Evolutionary conservation across 2,329 filamentous ascomycete species (phyloP), one percentile per base, ranked within the genome.

Genomic region (Scolecobasidium constrictum): DNA sequence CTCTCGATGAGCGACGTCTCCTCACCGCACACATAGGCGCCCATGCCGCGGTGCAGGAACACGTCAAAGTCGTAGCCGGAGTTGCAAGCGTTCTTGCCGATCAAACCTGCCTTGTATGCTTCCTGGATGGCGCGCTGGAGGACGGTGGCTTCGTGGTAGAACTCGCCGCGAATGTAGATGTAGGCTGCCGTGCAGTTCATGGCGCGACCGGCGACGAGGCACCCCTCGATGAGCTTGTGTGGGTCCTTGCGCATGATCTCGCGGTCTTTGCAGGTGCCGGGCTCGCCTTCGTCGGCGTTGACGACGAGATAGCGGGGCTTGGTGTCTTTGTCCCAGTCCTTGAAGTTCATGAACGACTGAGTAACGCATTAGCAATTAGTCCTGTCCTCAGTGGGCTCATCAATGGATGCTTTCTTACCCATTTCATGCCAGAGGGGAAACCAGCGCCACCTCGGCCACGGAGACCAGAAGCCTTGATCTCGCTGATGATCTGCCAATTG

Each of bases 211-310:
- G 92, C 87, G 38, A 98, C 83, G 50, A 98, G 73, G 66, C 92
- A 98, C 61, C 92, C 92, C 70, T 98, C 92, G 59, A 98, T 73
- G 51, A 98, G 83, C 76, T 98, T 98, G 74, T 98, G 92, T 49
- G 92, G 92, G 64, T 98, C 92, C 71, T 98, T 98, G 68, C 92
- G 87, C 92, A 98, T 98, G 54, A 98, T 98, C 67, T 98, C 92
- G 60, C 92, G 83, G 66, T 98, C 92, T 72, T 98, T 98, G 81
- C 92, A 98, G 42, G 92, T 98, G 64, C 92, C 92, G 21, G 92
- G 92, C 68, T 98, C 92, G 58, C 92, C 92, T 71, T 98, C 92
- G 64, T 98, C 92, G 53, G 92, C 92, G 60, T 98, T 98, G 70
- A 98, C 86, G 48, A 98, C 90, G 43, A 98, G 73, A 61, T 98